Evolutionary conservation across 2,329 filamentous ascomycete species (phyloP).

Genomic region (Dactylonectria macrodidyma): DNA sequence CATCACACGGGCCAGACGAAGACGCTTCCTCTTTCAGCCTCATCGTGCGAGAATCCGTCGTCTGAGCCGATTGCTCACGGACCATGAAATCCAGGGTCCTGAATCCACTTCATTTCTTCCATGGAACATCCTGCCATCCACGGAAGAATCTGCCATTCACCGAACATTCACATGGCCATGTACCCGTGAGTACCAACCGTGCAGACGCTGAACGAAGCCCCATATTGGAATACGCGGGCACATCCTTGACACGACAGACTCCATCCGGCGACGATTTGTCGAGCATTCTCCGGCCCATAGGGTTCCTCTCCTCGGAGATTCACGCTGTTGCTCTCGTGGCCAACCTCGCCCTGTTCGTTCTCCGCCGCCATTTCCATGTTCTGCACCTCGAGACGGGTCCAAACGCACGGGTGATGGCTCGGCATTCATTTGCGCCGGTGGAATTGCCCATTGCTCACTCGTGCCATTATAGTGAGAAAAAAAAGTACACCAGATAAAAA

Average conservation of each 20-base stretch:
- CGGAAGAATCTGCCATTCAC: constrained; percentile 13
- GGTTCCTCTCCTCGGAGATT: not conserved
- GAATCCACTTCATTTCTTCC: constrained; percentile 16
- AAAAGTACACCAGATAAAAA: not conserved
- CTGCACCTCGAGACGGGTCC: not conserved
- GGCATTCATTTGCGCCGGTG: constrained; percentile 10
- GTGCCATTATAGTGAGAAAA: not conserved
- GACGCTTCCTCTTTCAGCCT: constrained; percentile 22
- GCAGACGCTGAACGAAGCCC: constrained; percentile 3
- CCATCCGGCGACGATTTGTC: not conserved
- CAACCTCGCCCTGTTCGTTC: not conserved
- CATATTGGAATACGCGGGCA: constrained; percentile 9
- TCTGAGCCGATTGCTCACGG: constrained; percentile 9
- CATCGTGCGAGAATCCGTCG: constrained; percentile 19
- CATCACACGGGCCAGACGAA: constrained; percentile 22
- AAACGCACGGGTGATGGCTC: constrained; percentile 16
- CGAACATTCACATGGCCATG: constrained; percentile 14
- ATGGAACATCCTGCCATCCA: constrained; percentile 9
- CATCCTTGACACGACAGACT: constrained; percentile 7
- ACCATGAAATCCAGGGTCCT: constrained; percentile 19
- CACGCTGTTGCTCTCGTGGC: constrained; percentile 16
- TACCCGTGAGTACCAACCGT: constrained; percentile 16
- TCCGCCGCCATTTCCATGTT: constrained; percentile 9
- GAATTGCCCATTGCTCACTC: not conserved
- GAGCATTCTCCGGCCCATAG: constrained; percentile 18